Conservation (phyloP, 2,329 filamentous ascomycete genomes). For the Remersonia thermophila region DNA sequence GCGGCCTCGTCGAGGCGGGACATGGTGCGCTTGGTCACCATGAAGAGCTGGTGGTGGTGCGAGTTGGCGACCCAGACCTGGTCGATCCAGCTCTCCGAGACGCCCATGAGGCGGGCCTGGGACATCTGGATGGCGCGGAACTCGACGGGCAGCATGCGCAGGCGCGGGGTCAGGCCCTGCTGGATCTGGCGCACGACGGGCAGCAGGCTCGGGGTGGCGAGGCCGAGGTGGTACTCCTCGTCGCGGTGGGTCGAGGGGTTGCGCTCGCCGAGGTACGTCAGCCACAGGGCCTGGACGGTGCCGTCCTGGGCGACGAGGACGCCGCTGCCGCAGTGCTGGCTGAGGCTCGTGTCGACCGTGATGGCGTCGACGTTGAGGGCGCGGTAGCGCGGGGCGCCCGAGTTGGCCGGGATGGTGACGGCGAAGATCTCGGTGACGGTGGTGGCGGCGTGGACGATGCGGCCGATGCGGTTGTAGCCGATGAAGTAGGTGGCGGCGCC, state of each 20-base stretch:
- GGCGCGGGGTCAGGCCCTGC: conserved; percentile 61
- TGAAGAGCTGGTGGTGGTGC: conserved; percentile 91
- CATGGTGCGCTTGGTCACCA: conserved; percentile 75
- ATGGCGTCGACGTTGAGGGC: conserved; percentile 95
- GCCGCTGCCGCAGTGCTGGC: conserved; percentile 84
- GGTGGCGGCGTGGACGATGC: conserved; percentile 86
- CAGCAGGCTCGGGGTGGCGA: conserved; percentile 77
- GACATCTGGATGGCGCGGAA: conserved; percentile 94
- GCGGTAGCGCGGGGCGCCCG: conserved; percentile 79
- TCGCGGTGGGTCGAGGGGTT: conserved; percentile 69
- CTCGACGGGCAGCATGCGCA: conserved; percentile 88
- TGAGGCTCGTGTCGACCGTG: conserved; percentile 87
- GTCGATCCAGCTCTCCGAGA: conserved; percentile 89
- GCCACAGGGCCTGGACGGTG: conserved; percentile 87
- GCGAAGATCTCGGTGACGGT: conserved; percentile 95
- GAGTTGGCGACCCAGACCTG: conserved; percentile 81
- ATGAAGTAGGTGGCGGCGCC: conserved; percentile 93
- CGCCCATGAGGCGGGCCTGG: conserved; percentile 92
- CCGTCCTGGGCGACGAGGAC: conserved; percentile 84
- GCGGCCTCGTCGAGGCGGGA: not conserved
- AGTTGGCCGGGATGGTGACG: conserved; percentile 89
- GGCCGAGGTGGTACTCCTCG: conserved; percentile 89
- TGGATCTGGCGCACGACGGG: conserved; percentile 84
- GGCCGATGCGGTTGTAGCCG: conserved; percentile 92
- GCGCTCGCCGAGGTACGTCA: conserved; percentile 91